phyloP scores from a whole-genome alignment of 139 green algal species.

The Haematococcus lacustris region DNA sequence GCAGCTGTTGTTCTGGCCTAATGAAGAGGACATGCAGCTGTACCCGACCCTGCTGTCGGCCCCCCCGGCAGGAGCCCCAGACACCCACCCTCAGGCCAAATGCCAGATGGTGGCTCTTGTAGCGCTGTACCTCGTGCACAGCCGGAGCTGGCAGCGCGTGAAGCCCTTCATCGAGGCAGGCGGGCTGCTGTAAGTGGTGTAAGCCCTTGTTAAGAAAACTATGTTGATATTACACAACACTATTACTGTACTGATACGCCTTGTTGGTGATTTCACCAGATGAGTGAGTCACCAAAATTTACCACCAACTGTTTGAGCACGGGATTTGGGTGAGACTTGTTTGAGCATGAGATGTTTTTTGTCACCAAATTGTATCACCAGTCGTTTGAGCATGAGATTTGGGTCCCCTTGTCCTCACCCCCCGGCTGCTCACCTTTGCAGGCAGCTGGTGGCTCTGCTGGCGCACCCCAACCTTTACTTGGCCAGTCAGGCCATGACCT shows the following conservation, averaged over 20 bases:
- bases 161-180: conserved; percentile 36
- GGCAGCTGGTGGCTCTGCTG: conserved; percentile 17
- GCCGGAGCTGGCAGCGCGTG: conserved; percentile 16
- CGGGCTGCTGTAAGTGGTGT: conserved; percentile 23
- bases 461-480: conserved; percentile 31
- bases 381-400: neutral
- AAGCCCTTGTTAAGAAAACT: neutral
- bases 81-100: conserved; percentile 15
- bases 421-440: conserved; percentile 2
- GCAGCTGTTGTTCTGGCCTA: conserved; percentile 23
- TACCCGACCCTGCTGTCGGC: conserved; percentile 27
- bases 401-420: neutral
- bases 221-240: neutral
- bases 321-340: neutral
- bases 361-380: neutral
- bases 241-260: neutral
- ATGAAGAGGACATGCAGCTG: conserved; percentile 25
- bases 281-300: neutral
- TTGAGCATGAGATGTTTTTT: neutral
- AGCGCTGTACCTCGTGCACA: conserved; percentile 34
- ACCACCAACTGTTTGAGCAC: neutral
- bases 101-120: conserved; percentile 20
- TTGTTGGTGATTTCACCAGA: neutral
- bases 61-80: conserved; percentile 5
- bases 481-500: conserved; percentile 26